Percentiles rank a stretch among this genome's conserved stretches.
Evolutionary conservation across 2,329 filamentous ascomycete genomes (phyloP).

Genomic region (Aspergillus terreus): DNA sequence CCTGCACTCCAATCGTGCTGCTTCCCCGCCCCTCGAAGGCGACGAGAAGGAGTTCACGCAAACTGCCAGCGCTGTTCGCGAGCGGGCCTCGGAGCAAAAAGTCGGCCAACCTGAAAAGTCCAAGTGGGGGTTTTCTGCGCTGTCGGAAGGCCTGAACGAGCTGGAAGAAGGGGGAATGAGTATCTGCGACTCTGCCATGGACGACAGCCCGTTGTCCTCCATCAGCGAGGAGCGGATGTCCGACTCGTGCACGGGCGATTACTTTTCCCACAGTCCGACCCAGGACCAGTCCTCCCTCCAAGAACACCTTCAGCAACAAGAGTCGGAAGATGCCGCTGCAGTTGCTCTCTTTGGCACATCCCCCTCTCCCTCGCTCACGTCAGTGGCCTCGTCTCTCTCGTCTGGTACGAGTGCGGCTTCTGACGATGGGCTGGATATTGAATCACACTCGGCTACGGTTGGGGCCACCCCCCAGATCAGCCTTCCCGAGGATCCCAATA

Average conservation of each 20-base stretch:
- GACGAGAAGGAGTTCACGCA: slow-evolving; percentile 97
- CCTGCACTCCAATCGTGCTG: slow-evolving; percentile 64
- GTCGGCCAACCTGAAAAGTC: slow-evolving; percentile 22
- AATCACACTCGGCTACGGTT: slow-evolving; percentile 18
- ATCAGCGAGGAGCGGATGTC: slow-evolving; percentile 26
- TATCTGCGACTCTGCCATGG: slow-evolving; percentile 28
- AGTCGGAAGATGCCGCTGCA: slow-evolving; percentile 32
- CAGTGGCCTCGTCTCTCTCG: slow-evolving; percentile 39
- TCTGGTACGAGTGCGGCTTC: slow-evolving; percentile 38
- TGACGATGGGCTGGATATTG: slow-evolving; percentile 27
- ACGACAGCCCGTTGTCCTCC: slow-evolving; percentile 29
- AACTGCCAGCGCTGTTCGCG: slow-evolving; percentile 79
- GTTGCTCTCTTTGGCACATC: slow-evolving; percentile 39
- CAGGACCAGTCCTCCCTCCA: slow-evolving; percentile 18
- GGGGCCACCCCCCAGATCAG: slow-evolving; percentile 27
- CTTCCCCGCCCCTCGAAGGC: slow-evolving; percentile 83
- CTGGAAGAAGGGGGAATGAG: slow-evolving; percentile 26
- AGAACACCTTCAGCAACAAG: slow-evolving; percentile 20
- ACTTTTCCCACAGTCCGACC: slow-evolving; percentile 29
- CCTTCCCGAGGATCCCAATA: slow-evolving; percentile 26
- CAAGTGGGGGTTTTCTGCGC: slow-evolving; percentile 29
- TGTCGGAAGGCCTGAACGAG: slow-evolving; percentile 44
- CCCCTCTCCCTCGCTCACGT: slow-evolving; percentile 40
- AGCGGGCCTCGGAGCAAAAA: slow-evolving; percentile 45
- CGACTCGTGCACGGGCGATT: slow-evolving; percentile 32